Percentiles rank a stretch among this genome's conserved stretches.
Conservation (phyloP, 2,329 filamentous ascomycete genomes). For the Fusarium incarnatum region DNA sequence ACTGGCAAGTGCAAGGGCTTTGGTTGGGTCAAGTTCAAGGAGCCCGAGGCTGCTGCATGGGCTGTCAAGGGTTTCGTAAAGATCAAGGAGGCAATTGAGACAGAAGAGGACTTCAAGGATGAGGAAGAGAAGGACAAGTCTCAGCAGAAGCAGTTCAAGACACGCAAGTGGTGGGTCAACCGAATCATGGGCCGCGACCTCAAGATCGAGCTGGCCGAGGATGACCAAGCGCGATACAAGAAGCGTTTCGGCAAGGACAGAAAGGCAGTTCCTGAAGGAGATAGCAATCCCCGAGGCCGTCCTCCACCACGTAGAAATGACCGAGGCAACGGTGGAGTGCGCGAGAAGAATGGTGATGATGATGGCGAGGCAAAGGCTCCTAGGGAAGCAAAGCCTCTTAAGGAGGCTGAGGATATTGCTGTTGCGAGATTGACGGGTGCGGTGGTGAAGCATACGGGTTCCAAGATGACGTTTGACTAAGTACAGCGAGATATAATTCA, state of each 20-base stretch:
- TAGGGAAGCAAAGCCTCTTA: conserved; percentile 57
- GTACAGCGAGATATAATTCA: conserved; percentile 33
- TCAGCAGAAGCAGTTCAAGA: conserved; percentile 66
- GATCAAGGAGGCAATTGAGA: conserved; percentile 73
- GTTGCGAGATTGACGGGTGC: conserved; percentile 78
- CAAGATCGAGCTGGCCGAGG: conserved; percentile 93
- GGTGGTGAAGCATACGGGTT: conserved; percentile 82
- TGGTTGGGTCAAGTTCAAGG: conserved; percentile 92
- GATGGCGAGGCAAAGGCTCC: conserved; percentile 48
- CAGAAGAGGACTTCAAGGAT: conserved; percentile 69
- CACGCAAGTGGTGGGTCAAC: conserved; percentile 85
- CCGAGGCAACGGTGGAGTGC: conserved; percentile 31
- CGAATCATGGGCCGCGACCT: conserved; percentile 81
- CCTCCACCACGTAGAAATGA: conserved; percentile 52
- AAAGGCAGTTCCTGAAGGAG: conserved; percentile 47
- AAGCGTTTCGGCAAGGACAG: conserved; percentile 87
- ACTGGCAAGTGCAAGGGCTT: conserved; percentile 98
- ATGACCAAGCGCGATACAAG: conserved; percentile 88
- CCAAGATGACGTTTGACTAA: conserved; percentile 85
- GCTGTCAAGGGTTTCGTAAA: conserved; percentile 82
- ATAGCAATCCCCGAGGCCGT: conserved; percentile 45
- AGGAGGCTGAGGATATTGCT: conserved; percentile 60
- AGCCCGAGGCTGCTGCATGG: conserved; percentile 76
- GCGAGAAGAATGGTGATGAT: conserved; percentile 46
- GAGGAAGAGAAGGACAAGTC: conserved; percentile 55